These are phyloP conservation scores for Cystobasidium pallidum DNA, from an alignment of 1,284 basidiomycete genomes.

Conservation along the genomic window DNA sequence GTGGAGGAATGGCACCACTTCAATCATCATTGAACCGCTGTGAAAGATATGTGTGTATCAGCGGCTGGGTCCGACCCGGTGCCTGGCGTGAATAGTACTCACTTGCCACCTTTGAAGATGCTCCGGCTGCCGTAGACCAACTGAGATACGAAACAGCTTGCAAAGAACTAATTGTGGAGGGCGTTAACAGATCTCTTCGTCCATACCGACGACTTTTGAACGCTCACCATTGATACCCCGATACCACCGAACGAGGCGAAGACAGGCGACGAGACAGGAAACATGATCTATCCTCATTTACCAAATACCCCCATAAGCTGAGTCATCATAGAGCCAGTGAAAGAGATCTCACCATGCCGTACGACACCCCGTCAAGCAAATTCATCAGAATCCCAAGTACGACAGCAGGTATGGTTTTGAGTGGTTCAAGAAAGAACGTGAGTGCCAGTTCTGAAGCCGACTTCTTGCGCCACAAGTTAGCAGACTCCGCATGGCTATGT, in stretches of 20 bases:
- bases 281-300: constrained; percentile 77
- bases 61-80: not conserved
- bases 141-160: constrained; percentile 79
- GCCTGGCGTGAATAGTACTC: constrained; percentile 3
- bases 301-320: constrained; percentile 52
- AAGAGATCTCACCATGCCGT: constrained; percentile 56
- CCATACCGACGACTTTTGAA: not conserved
- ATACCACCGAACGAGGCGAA: constrained; percentile 82
- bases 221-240: constrained; percentile 75
- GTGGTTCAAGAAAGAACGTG: constrained; percentile 14
- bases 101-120: constrained; percentile 66
- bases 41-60: constrained; percentile 59
- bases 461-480: constrained; percentile 10
- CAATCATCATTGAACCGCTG: constrained; percentile 99
- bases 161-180: constrained; percentile 69
- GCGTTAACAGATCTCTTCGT: not conserved
- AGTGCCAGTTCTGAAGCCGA: constrained; percentile 14
- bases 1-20: constrained; percentile 97
- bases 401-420: constrained; percentile 67
- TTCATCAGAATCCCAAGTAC: constrained; percentile 85
- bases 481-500: constrained; percentile 10
- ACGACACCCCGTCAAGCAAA: constrained; percentile 83
- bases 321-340: constrained; percentile 56
- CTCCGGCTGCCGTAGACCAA: constrained; percentile 82
- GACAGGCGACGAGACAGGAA: constrained; percentile 73